Percentiles rank a stretch among this genome's conserved stretches.
Evolutionary conservation across 2,329 filamentous ascomycete species (phyloP).

Genomic region (Aspergillus floridensis): DNA sequence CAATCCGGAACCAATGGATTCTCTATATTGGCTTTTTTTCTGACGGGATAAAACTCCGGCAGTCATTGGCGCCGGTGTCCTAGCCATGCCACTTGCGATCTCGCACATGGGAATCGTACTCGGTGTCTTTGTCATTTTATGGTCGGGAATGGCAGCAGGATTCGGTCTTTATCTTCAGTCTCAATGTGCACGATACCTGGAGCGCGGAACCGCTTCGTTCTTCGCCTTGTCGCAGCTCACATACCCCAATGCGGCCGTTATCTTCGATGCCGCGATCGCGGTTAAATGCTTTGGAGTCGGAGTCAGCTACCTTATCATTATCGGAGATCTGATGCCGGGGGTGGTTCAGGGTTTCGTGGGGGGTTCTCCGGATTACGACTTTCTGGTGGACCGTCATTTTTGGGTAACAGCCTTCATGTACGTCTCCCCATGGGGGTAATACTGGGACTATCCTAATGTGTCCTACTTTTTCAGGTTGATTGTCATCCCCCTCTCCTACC

Average conservation of each 20-base stretch:
- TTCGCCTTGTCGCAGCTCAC: conserved; percentile 96
- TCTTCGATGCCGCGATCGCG: conserved; percentile 94
- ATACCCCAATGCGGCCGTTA: conserved; percentile 90
- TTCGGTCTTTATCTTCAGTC: conserved; percentile 95
- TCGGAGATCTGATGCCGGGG: conserved; percentile 96
- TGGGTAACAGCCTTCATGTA: conserved; percentile 98
- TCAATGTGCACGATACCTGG: conserved; percentile 87
- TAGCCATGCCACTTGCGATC: conserved; percentile 93
- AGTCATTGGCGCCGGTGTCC: conserved; percentile 91
- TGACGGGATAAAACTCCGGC: conserved; percentile 15
- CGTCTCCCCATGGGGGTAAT: neutral
- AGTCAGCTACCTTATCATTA: conserved; percentile 97
- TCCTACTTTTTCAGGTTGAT: conserved; percentile 59
- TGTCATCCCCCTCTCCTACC: conserved; percentile 90
- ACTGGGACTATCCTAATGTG: conserved; percentile 16
- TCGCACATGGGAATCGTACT: conserved; percentile 92
- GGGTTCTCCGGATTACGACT: conserved; percentile 62
- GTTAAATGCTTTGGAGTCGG: conserved; percentile 98
- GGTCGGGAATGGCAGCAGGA: conserved; percentile 83
- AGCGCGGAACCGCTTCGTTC: conserved; percentile 84
- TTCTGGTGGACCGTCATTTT: conserved; percentile 85
- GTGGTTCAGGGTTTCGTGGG: conserved; percentile 79
- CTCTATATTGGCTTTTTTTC: neutral
- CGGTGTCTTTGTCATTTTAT: conserved; percentile 79
- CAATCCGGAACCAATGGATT: neutral